Evolutionary conservation across 1,284 basidiomycete genomes (phyloP).

Genomic region (Cutaneotrichosporon spelunceum): DNA sequence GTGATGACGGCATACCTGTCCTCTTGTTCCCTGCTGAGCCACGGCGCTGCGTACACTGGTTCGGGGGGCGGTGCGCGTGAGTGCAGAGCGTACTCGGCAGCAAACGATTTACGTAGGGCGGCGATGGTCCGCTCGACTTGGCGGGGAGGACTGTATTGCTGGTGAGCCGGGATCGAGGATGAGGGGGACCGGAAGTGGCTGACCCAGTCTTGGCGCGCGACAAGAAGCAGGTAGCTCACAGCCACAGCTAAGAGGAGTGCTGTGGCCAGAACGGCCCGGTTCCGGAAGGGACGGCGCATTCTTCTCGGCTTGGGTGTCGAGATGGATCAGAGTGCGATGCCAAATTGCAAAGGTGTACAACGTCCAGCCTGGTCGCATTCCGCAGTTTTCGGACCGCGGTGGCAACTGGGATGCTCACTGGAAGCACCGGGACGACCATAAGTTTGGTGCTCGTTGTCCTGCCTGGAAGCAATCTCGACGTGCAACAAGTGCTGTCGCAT

Average conservation of each 20-base stretch:
- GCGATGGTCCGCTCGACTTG: conserved; percentile 12
- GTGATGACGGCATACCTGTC: conserved; percentile 37
- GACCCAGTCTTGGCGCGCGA: conserved; percentile 6
- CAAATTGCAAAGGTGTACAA: background rate
- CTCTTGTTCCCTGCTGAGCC: conserved; percentile 36
- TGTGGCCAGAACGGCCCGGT: background rate
- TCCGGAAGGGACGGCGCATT: background rate
- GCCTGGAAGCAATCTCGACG: too few relatives aligned
- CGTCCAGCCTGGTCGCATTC: background rate
- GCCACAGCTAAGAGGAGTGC: conserved; percentile 3
- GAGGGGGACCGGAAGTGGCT: conserved; percentile 3
- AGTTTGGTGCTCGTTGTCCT: too few relatives aligned
- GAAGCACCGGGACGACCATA: too few relatives aligned
- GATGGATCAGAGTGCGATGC: background rate
- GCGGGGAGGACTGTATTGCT: background rate
- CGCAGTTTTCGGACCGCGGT: background rate
- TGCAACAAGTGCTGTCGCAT: too few relatives aligned
- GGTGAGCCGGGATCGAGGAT: background rate
- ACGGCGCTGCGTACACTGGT: conserved; percentile 35
- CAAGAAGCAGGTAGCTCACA: background rate
- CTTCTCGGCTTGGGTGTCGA: background rate
- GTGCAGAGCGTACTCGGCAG: conserved; percentile 16
- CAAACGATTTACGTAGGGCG: conserved; percentile 19
- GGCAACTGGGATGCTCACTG: too few relatives aligned
- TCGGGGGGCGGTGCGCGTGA: conserved; percentile 9